A percentile compares a stretch with the other conserved stretches of the same genome.
Conservation (phyloP, 2,329 filamentous ascomycete species). For the Aspergillus alliaceus region DNA sequence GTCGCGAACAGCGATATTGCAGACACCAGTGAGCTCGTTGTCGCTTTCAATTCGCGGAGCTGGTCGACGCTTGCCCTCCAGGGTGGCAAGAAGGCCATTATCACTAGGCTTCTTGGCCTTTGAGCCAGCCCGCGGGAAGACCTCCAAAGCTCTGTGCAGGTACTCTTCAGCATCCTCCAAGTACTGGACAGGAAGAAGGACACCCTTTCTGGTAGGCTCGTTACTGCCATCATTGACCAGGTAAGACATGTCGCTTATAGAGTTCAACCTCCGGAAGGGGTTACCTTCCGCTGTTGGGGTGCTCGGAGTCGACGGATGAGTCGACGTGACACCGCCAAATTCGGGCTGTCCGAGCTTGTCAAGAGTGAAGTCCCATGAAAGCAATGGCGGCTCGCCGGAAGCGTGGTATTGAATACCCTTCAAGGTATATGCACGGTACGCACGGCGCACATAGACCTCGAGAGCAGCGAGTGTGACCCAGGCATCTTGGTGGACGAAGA, state of each 20-base stretch:
- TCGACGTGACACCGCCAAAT: slow-evolving; percentile 74
- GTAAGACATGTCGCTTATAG: slow-evolving; percentile 96
- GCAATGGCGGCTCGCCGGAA: slow-evolving; percentile 65
- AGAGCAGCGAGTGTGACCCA: slow-evolving; percentile 93
- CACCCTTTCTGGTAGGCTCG: slow-evolving; percentile 85
- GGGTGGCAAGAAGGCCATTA: slow-evolving; percentile 66
- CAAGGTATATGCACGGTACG: slow-evolving; percentile 92
- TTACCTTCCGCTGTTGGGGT: slow-evolving; percentile 65
- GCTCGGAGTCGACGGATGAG: slow-evolving; percentile 79
- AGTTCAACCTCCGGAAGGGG: slow-evolving; percentile 80
- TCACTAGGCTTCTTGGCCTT: slow-evolving; percentile 59
- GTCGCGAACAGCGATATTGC: slow-evolving; percentile 89
- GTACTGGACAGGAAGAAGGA: slow-evolving; percentile 90
- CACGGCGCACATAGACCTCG: slow-evolving; percentile 93
- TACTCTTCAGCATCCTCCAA: slow-evolving; percentile 91
- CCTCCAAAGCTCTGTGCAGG: slow-evolving; percentile 78
- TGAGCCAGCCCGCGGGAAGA: slow-evolving; percentile 63
- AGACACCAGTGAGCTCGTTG: slow-evolving; percentile 84
- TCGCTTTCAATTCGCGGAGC: slow-evolving; percentile 57
- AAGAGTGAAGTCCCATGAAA: slow-evolving; percentile 95
- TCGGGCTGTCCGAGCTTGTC: slow-evolving; percentile 91
- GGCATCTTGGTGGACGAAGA: slow-evolving; percentile 91
- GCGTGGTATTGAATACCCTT: slow-evolving; percentile 87
- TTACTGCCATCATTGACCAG: slow-evolving; percentile 66
- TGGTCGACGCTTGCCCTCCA: slow-evolving; percentile 70